Conservation (phyloP, 2,329 filamentous ascomycete species). For the Endothia cerciana region DNA sequence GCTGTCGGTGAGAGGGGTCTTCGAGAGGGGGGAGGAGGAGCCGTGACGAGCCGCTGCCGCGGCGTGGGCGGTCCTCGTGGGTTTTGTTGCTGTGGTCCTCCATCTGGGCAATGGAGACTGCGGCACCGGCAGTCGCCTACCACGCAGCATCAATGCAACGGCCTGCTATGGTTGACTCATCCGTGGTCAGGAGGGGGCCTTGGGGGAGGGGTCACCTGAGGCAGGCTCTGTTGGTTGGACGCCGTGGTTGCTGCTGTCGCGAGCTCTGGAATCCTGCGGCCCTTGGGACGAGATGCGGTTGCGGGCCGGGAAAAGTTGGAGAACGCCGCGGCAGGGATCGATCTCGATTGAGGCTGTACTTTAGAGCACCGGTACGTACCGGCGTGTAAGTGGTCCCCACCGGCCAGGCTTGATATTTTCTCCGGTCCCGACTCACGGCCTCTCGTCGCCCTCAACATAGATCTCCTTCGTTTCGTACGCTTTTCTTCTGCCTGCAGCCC, state of each 20-base stretch:
- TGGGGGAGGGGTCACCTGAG: background rate
- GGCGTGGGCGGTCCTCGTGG: background rate
- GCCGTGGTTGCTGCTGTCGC: background rate
- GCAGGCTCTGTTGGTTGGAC: background rate
- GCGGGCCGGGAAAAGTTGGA: slow-evolving; percentile 2
- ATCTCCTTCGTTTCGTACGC: background rate
- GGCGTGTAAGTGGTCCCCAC: slow-evolving; percentile 19
- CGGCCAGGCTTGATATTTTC: slow-evolving; percentile 19
- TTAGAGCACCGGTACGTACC: background rate
- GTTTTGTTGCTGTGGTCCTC: slow-evolving; percentile 18
- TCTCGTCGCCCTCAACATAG: background rate
- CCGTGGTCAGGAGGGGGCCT: slow-evolving; percentile 17
- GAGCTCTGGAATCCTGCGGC: background rate
- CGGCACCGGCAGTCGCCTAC: slow-evolving; percentile 28
- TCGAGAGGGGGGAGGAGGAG: slow-evolving; percentile 10
- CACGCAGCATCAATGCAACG: slow-evolving; percentile 30
- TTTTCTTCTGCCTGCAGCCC: background rate
- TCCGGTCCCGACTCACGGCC: background rate
- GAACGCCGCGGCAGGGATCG: background rate
- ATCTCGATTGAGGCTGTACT: background rate
- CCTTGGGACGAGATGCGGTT: background rate
- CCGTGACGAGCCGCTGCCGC: slow-evolving; percentile 1
- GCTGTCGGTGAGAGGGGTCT: slow-evolving; percentile 1
- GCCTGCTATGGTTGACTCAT: slow-evolving; percentile 27
- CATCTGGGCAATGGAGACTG: slow-evolving; percentile 29